These are phyloP conservation scores for Zangia roseola DNA, from an alignment of 768 basidiomycete genomes.

Conservation along the genomic window DNA sequence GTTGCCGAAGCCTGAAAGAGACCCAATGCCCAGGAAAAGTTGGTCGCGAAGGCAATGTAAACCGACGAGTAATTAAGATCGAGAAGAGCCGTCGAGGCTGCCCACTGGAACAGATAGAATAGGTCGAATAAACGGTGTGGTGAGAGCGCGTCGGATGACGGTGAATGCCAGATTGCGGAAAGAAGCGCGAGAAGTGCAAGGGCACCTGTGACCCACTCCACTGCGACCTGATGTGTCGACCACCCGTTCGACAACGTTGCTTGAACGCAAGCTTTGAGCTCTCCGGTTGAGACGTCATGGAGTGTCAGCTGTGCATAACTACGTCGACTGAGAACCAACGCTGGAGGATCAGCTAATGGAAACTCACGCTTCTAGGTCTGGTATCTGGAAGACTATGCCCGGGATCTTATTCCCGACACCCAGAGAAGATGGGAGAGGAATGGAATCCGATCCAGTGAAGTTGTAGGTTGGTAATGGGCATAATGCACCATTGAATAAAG, in stretches of 20 bases:
- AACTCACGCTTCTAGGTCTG: slow-evolving; percentile 77
- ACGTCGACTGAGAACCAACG: slow-evolving; percentile 5
- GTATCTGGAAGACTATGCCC: slow-evolving; percentile 78
- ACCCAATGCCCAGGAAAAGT: slow-evolving; percentile 89
- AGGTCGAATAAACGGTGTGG: slow-evolving; percentile 82
- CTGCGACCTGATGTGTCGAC: slow-evolving; percentile 71
- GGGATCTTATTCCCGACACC: slow-evolving; percentile 63
- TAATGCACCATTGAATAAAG: slow-evolving; percentile 70
- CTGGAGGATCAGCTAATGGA: not conserved
- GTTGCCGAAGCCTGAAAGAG: slow-evolving; percentile 55
- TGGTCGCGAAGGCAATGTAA: slow-evolving; percentile 78
- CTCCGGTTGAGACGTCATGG: slow-evolving; percentile 62
- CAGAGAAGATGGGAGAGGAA: slow-evolving; percentile 60
- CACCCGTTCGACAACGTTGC: slow-evolving; percentile 90
- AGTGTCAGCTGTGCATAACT: slow-evolving; percentile 75
- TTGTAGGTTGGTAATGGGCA: slow-evolving; percentile 84
- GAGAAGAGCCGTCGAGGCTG: slow-evolving; percentile 76
- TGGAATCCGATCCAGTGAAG: slow-evolving; percentile 78
- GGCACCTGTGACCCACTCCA: slow-evolving; percentile 75
- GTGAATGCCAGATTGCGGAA: slow-evolving; percentile 55
- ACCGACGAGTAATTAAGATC: slow-evolving; percentile 85
- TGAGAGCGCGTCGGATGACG: slow-evolving; percentile 53
- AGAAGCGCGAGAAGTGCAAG: slow-evolving; percentile 60
- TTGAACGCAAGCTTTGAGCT: slow-evolving; percentile 86
- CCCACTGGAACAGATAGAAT: slow-evolving; percentile 79